Conservation (phyloP, 169 alveolate species). For the Pseudocohnilembus persalinus region DNA sequence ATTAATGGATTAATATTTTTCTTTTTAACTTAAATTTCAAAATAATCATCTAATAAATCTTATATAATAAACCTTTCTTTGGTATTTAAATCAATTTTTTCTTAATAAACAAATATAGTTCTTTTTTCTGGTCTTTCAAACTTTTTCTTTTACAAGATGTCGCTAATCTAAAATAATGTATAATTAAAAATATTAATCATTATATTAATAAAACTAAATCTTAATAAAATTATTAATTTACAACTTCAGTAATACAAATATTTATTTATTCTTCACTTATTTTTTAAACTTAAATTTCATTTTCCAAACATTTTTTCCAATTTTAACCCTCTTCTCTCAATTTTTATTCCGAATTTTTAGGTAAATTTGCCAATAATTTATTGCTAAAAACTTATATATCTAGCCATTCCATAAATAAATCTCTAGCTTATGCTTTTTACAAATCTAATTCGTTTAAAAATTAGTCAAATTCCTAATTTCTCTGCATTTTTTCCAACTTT, state of each 20-base stretch:
- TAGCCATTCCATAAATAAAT: not conserved
- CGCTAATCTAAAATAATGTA: not conserved
- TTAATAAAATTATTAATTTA: no score
- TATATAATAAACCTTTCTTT: no score
- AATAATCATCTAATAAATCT: no score
- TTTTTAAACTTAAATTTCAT: not conserved
- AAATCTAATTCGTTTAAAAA: not conserved
- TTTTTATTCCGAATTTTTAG: not conserved
- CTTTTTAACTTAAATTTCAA: no score
- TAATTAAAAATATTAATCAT: no score
- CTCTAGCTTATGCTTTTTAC: not conserved
- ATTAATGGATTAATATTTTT: no score
- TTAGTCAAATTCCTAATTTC: not conserved
- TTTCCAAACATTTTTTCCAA: not conserved
- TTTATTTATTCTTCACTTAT: no score
- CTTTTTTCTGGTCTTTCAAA: not conserved
- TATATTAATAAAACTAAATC: no score
- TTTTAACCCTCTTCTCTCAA: not conserved
- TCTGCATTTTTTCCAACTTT: not conserved
- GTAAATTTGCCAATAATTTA: not conserved
- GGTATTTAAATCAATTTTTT: no score
- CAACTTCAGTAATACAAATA: not conserved
- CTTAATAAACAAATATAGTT: no score
- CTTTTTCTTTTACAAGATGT: not conserved
- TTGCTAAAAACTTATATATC: not conserved